Percentiles rank a stretch among this genome's conserved stretches.
These are phyloP conservation scores for Penicillium crystallinum DNA, from an alignment of 495 filamentous ascomycete species.

Conservation along the genomic window DNA sequence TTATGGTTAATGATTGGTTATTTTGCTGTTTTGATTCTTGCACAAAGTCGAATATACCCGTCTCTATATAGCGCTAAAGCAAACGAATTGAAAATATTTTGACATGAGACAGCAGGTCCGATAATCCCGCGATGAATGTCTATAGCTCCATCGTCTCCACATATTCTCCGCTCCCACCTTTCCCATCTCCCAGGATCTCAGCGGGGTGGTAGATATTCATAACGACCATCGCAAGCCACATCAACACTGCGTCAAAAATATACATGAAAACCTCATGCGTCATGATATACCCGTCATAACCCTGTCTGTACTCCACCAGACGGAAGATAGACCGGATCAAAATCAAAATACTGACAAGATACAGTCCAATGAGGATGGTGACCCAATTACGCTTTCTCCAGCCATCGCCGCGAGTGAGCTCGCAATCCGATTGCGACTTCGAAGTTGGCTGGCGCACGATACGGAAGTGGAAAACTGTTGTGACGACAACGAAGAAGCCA, in stretches of 20 bases:
- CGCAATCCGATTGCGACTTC: constrained; percentile 12
- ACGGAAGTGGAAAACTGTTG: constrained; percentile 34
- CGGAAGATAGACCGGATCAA: constrained; percentile 58
- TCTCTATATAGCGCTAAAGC: constrained; percentile 5
- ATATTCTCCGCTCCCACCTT: constrained; percentile 2
- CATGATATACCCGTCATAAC: constrained; percentile 46
- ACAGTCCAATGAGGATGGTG: constrained; percentile 48
- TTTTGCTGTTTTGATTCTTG: not conserved
- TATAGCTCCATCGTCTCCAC: constrained; percentile 7
- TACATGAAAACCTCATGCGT: constrained; percentile 56
- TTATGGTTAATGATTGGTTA: constrained; percentile 4
- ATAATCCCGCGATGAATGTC: not conserved
- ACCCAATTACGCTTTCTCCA: constrained; percentile 41
- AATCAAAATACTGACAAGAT: constrained; percentile 49
- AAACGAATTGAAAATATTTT: not conserved
- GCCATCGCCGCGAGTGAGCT: constrained; percentile 3
- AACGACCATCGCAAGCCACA: constrained; percentile 50
- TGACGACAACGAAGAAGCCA: constrained; percentile 39
- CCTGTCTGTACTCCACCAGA: constrained; percentile 57
- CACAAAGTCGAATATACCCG: constrained; percentile 5
- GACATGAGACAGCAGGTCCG: not conserved
- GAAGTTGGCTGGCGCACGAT: constrained; percentile 18
- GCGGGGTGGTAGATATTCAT: constrained; percentile 42
- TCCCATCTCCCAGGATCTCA: constrained; percentile 23
- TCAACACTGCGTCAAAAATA: constrained; percentile 56